These are phyloP conservation scores for Isochrysis galbana DNA, from an alignment of 78 protist species.

Conservation along the genomic window DNA sequence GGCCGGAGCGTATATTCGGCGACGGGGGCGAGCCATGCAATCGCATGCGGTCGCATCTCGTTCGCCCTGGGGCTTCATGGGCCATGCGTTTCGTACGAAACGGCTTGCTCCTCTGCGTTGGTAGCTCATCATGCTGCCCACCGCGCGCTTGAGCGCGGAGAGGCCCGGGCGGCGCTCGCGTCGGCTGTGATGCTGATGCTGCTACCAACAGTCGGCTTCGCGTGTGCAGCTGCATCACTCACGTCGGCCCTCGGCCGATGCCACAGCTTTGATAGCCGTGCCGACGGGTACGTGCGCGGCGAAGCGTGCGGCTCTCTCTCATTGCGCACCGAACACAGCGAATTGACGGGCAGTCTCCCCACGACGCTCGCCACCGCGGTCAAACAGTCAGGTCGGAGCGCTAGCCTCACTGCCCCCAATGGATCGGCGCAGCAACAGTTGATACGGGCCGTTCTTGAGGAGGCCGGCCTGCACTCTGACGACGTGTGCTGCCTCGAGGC, in stretches of 20 bases:
- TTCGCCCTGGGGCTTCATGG: slow-evolving; percentile 76
- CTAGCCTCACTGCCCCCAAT: neutral
- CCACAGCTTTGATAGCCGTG: neutral
- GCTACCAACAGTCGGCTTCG: neutral
- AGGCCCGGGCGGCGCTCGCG: neutral
- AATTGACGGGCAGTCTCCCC: neutral
- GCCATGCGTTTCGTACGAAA: slow-evolving; percentile 69
- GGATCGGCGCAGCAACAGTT: neutral
- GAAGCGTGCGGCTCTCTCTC: neutral
- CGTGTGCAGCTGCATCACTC: neutral
- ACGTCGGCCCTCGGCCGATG: neutral
- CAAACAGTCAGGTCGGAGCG: neutral
- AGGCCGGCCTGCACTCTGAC: neutral
- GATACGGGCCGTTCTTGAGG: neutral
- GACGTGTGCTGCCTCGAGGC: neutral
- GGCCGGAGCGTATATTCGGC: neutral
- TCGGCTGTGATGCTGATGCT: neutral
- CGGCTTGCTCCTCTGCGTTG: slow-evolving; percentile 43
- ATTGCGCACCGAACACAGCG: neutral
- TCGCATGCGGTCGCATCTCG: slow-evolving; percentile 65
- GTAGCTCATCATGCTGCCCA: neutral
- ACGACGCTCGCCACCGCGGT: neutral
- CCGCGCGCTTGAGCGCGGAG: neutral
- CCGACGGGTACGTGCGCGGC: slow-evolving; percentile 9
- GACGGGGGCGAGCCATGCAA: neutral